These are phyloP conservation scores for Lipomyces mesembrius DNA, from an alignment of 805 yeast species.

Conservation along the genomic window DNA sequence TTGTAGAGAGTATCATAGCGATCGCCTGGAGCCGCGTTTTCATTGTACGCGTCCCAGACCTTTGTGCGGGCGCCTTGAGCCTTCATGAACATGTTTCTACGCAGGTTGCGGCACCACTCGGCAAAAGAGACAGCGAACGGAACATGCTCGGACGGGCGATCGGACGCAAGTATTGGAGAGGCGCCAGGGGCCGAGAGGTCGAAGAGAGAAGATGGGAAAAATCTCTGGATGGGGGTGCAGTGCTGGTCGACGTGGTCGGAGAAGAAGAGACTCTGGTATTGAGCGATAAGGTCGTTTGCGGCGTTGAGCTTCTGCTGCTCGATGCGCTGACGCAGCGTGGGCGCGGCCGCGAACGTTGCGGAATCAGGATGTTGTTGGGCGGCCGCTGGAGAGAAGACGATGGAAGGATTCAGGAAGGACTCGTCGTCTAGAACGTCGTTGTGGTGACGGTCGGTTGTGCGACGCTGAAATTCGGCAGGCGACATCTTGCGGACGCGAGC, in stretches of 20 bases:
- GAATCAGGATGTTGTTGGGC: not conserved
- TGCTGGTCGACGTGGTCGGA: conserved; percentile 35
- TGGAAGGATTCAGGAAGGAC: conserved; percentile 9
- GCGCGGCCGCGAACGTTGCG: conserved; percentile 21
- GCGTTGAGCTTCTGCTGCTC: conserved; percentile 20
- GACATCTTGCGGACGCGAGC: conserved; percentile 18
- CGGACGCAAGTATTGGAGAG: conserved; percentile 6
- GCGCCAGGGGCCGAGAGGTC: conserved; percentile 25
- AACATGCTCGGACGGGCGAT: not conserved
- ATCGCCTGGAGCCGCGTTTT: not conserved
- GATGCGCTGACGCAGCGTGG: conserved; percentile 24
- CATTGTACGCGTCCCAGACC: conserved; percentile 32
- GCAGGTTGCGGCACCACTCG: conserved; percentile 27
- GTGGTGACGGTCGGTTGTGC: not conserved
- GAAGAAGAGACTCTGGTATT: conserved; percentile 27
- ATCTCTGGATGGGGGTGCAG: conserved; percentile 29
- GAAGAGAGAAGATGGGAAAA: conserved; percentile 26
- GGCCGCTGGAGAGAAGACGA: not conserved
- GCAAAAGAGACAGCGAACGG: conserved; percentile 14
- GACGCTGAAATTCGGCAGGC: conserved; percentile 28
- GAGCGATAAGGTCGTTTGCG: conserved; percentile 20
- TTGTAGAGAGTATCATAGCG: conserved; percentile 8
- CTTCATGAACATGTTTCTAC: conserved; percentile 18
- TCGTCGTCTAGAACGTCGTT: conserved; percentile 14
- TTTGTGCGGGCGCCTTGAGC: conserved; percentile 21